These are phyloP conservation scores for Globisporangium takayamanum DNA, from an alignment of 352 stramenopile species.

Conservation along the genomic window DNA sequence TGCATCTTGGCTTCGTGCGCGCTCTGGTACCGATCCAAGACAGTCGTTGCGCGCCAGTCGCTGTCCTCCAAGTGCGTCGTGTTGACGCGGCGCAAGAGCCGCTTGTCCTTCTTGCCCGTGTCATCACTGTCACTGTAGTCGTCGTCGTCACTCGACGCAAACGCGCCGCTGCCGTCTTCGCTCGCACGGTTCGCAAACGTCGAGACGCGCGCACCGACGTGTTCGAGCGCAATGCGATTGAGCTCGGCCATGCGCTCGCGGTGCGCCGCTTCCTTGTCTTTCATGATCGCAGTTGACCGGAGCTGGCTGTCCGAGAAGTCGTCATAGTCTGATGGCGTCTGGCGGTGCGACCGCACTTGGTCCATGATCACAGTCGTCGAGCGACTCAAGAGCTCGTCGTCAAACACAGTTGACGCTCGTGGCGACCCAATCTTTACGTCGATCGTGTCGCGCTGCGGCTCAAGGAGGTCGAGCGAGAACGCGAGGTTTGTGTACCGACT, in stretches of 20 bases:
- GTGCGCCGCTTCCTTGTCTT: slow-evolving; percentile 39
- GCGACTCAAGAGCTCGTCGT: slow-evolving; percentile 43
- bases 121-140: neutral
- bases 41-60: slow-evolving; percentile 34
- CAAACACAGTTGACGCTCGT: slow-evolving; percentile 22
- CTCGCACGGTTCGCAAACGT: slow-evolving; percentile 9
- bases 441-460: slow-evolving; percentile 7
- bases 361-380: slow-evolving; percentile 43
- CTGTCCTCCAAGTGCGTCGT: slow-evolving; percentile 11
- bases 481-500: slow-evolving; percentile 7
- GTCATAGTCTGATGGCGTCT: neutral
- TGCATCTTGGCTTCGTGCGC: slow-evolving; percentile 44
- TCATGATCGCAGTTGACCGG: slow-evolving; percentile 31
- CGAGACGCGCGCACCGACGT: slow-evolving; percentile 38
- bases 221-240: slow-evolving; percentile 39
- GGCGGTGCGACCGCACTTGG: slow-evolving; percentile 32
- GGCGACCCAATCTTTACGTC: slow-evolving; percentile 11
- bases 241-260: slow-evolving; percentile 49
- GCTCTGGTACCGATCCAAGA: slow-evolving; percentile 39
- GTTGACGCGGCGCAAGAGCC: slow-evolving; percentile 8
- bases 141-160: neutral
- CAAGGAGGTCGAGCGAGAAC: slow-evolving; percentile 14
- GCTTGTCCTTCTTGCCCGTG: neutral
- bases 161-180: neutral
- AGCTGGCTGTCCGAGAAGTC: slow-evolving; percentile 10